Base-by-base conservation (phyloP, 2,329 filamentous ascomycete genomes). In the Teratosphaeria gauchensis region DNA sequence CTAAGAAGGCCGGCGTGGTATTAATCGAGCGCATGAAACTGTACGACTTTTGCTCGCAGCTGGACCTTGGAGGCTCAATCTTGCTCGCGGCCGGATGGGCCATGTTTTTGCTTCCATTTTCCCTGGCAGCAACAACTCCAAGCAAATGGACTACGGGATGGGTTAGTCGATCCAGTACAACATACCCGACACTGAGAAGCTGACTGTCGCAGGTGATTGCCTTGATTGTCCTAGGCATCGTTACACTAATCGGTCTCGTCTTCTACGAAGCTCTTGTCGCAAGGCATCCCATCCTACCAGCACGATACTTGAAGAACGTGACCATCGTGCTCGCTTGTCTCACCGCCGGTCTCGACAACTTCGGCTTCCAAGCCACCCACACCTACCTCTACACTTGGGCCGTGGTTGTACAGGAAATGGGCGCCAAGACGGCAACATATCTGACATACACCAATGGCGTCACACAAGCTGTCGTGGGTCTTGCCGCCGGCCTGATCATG, bases 311-410 rank as follows among this genome's bases (percentile, higher is more conserved):
- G 64, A 70, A 70, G 31, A 76, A 75, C 46, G 58, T 69, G 4
- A 74, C 77, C 12, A 77, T 82, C 30, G 63, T 75, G 19, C 65
- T 78, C 14, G 73, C 73, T 14, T 68, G 76, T 9, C 54, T 76
- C 0, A 68, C 79, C 12, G 73, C 73, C 11, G 67, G 73, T 11
- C 64, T 76, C 35, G 79, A 81, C 62, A 70, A 71, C 4, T 64
- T 80, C 51, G 76, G 74, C 14, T 79, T 78, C 62, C 62, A 68
- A 16, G 71, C 70, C 53, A 79, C 77, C 0, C 77, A 80, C 63
- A 75, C 76, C 5, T 80, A 80, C 63, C 69, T 81, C 6, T 79
- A 79, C 62, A 65, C 76, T 30, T 81, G 78, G 78, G 71, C 71
- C 0, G 73, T 72, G 7, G 73, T 79, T 2, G 73, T 77, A 0